Conservation (phyloP, 164 flowering plant species). For the Magnolia changhungtana region DNA sequence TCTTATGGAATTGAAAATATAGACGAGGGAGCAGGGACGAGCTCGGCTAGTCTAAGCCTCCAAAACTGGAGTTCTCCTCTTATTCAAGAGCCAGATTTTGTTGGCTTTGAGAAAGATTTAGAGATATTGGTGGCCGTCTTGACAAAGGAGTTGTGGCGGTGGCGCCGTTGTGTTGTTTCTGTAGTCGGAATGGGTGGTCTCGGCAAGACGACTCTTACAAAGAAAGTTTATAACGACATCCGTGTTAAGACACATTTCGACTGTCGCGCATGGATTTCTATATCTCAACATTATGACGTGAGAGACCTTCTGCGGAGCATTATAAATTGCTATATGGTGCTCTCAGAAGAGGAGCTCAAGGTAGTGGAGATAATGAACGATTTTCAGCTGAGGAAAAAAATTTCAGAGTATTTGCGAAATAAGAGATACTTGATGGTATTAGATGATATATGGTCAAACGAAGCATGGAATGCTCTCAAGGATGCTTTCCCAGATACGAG, state of each 20-base stretch:
- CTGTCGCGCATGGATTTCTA: conserved; percentile 15
- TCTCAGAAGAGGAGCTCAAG: too few species aligned
- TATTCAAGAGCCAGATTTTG: not conserved
- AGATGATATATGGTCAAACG: not conserved
- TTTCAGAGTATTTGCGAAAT: conserved; percentile 19
- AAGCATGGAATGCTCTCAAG: not conserved
- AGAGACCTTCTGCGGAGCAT: too few species aligned
- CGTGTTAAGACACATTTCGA: conserved; percentile 15
- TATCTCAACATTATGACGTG: not conserved
- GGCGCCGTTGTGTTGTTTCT: conserved; percentile 15
- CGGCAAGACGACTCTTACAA: conserved; percentile 31
- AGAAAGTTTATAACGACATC: conserved; percentile 18
- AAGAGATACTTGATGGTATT: not conserved
- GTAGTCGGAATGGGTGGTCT: conserved; percentile 8
- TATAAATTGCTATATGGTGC: too few species aligned
- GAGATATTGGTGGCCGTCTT: not conserved
- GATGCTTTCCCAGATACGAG: not conserved
- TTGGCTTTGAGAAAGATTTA: conserved; percentile 1
- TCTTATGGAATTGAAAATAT: too few species aligned
- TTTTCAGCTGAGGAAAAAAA: conserved; percentile 33
- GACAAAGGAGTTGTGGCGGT: not conserved
- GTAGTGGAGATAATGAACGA: conserved; percentile 5
- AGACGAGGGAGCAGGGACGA: too few species aligned
- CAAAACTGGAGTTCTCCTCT: not conserved
- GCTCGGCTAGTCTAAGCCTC: too few species aligned